A percentile compares a stretch with the other conserved stretches of the same genome.
Evolutionary conservation across 495 filamentous ascomycete genomes (phyloP).

Genomic region (Ramalina intermedia): DNA sequence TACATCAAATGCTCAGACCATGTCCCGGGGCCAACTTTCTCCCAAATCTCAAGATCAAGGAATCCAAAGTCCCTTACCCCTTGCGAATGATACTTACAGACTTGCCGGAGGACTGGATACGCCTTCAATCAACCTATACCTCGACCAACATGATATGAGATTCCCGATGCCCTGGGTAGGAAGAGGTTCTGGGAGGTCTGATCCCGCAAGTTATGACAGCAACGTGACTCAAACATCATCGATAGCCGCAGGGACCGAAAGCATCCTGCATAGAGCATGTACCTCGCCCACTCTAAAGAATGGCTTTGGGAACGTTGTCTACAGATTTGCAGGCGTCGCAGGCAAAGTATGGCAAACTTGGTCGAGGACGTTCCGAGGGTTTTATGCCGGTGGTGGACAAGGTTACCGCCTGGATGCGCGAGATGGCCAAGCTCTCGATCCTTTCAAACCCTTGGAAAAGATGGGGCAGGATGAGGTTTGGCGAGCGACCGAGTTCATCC

Average conservation of each 20-base stretch:
- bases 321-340: conserved; percentile 40
- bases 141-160: neutral
- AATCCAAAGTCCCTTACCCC: conserved; percentile 25
- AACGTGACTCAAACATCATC: conserved; percentile 13
- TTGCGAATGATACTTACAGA: conserved; percentile 40
- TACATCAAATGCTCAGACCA: conserved; percentile 5
- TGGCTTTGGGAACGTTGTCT: conserved; percentile 33
- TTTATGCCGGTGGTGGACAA: conserved; percentile 68
- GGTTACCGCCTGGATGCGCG: conserved; percentile 40
- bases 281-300: conserved; percentile 2
- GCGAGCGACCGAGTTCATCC: conserved; percentile 8
- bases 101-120: conserved; percentile 53
- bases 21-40: neutral
- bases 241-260: conserved; percentile 25
- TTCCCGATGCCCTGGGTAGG: neutral
- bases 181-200: conserved; percentile 26
- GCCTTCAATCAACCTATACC: conserved; percentile 26
- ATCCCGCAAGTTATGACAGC: neutral
- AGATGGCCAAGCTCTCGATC: neutral
- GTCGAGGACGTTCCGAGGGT: conserved; percentile 58
- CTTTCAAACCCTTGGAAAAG: conserved; percentile 20
- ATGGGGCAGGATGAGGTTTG: neutral
- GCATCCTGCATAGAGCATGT: conserved; percentile 3
- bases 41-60: neutral
- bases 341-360: conserved; percentile 78